Percentiles rank a stretch among this genome's conserved stretches.
Conservation (phyloP, 352 stramenopile species). For the Hyaloperonospora brassicae region DNA sequence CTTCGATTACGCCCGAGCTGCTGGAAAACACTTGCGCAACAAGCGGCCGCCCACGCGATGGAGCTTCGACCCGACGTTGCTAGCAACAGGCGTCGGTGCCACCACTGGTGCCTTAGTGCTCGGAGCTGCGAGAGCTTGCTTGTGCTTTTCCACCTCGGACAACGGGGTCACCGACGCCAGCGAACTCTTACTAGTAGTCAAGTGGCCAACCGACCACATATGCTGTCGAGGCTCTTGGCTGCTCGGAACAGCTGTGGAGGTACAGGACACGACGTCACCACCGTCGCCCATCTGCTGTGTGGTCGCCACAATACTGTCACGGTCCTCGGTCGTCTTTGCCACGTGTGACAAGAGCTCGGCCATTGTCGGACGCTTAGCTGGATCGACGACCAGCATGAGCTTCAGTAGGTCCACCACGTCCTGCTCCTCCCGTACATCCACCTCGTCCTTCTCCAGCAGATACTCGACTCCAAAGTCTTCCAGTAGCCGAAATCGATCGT, state of each 20-base stretch:
- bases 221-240: constrained; percentile 17
- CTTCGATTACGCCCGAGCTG: constrained; percentile 13
- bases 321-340: constrained; percentile 19
- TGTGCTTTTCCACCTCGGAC: constrained; percentile 20
- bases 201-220: constrained; percentile 18
- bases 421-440: constrained; percentile 34
- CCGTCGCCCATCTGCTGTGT: constrained; percentile 1
- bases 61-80: constrained; percentile 15
- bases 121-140: constrained; percentile 17
- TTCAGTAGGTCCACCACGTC: constrained; percentile 43
- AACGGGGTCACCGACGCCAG: constrained; percentile 17
- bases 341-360: constrained; percentile 34
- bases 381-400: constrained; percentile 49
- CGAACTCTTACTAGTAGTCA: constrained; percentile 19
- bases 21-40: constrained; percentile 25
- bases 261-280: constrained; percentile 1
- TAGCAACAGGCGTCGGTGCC: constrained; percentile 5
- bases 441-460: constrained; percentile 58
- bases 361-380: constrained; percentile 33
- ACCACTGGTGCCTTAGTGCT: constrained; percentile 11
- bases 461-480: constrained; percentile 51
- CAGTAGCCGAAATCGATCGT: constrained; percentile 53
- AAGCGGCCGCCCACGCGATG: constrained; percentile 14
- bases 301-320: constrained; percentile 2
- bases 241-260: not conserved